phyloP scores from a whole-genome alignment of 495 filamentous ascomycete species.

The Daldinia grandis region DNA sequence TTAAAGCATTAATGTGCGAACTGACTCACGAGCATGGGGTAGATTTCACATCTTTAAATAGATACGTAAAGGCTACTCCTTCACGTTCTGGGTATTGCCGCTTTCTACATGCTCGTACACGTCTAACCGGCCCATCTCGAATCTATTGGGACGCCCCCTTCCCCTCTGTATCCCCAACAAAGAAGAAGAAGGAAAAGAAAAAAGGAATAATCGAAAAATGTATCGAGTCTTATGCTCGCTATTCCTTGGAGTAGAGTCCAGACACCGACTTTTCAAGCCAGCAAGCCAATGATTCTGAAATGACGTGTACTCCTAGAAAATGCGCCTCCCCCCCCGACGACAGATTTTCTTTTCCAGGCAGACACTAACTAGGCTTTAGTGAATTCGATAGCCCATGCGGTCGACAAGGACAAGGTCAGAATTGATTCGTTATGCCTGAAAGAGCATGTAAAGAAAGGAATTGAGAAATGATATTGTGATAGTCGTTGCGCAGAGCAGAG shows the following conservation, averaged over 20 bases:
- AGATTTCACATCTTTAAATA: constrained; percentile 42
- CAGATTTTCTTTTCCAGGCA: constrained; percentile 34
- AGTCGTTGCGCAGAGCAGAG: constrained; percentile 4
- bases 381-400: constrained; percentile 37
- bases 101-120: constrained; percentile 26
- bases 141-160: constrained; percentile 36
- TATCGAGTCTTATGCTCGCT: constrained; percentile 25
- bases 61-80: constrained; percentile 34
- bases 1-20: constrained; percentile 23
- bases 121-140: constrained; percentile 40
- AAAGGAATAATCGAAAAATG: constrained; percentile 28
- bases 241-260: constrained; percentile 14
- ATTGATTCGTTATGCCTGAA: constrained; percentile 20
- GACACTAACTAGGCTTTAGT: constrained; percentile 41
- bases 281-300: constrained; percentile 36
- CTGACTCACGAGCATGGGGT: constrained; percentile 23
- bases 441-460: constrained; percentile 32
- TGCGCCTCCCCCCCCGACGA: constrained; percentile 20
- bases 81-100: constrained; percentile 41
- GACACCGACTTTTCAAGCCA: constrained; percentile 40
- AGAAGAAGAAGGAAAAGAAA: constrained; percentile 37
- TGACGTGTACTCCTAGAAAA: constrained; percentile 36
- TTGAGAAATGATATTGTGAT: constrained; percentile 33
- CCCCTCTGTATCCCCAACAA: constrained; percentile 24
- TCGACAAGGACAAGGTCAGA: constrained; percentile 25